Evolutionary conservation across 306 rosid species (phyloP).

Genomic region (Vicia sativa): DNA sequence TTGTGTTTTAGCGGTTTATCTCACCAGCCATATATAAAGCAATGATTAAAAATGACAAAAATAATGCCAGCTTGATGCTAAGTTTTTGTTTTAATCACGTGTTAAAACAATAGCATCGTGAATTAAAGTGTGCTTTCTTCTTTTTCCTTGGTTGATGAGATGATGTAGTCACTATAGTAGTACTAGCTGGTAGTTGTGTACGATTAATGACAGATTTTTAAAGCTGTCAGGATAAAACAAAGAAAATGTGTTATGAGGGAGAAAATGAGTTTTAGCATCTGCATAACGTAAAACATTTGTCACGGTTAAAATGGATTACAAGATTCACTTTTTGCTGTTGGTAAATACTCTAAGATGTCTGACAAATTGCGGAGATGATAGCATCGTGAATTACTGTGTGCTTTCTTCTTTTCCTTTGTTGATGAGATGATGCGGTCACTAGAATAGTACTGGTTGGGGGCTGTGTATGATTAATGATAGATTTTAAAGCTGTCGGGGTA

Average conservation of each 20-base stretch:
- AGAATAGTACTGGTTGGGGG: too few relatives aligned
- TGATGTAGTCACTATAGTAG: slow-evolving; percentile 13
- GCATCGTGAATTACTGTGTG: neutral
- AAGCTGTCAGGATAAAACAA: slow-evolving; percentile 17
- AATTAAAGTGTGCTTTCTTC: neutral
- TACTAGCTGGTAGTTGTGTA: slow-evolving; percentile 17
- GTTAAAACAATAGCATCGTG: neutral
- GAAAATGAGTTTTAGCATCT: slow-evolving; percentile 10
- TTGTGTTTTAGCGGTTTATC: slow-evolving; percentile 30
- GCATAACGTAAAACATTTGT: neutral
- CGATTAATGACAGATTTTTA: slow-evolving; percentile 16
- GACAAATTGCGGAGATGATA: neutral
- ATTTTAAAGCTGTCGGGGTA: too few relatives aligned
- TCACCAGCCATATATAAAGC: slow-evolving; percentile 25
- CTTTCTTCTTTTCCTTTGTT: too few relatives aligned
- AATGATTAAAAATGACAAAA: slow-evolving; percentile 5
- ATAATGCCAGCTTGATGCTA: slow-evolving; percentile 31
- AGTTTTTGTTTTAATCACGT: slow-evolving; percentile 4
- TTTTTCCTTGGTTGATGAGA: slow-evolving; percentile 1
- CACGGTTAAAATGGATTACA: neutral
- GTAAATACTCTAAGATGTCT: neutral
- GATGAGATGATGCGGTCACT: too few relatives aligned
- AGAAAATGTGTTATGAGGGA: neutral
- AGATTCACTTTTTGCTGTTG: neutral
- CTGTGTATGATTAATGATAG: too few relatives aligned